phyloP scores from a whole-genome alignment of 2,329 filamentous ascomycete species.

The Fusarium keratoplasticum region DNA sequence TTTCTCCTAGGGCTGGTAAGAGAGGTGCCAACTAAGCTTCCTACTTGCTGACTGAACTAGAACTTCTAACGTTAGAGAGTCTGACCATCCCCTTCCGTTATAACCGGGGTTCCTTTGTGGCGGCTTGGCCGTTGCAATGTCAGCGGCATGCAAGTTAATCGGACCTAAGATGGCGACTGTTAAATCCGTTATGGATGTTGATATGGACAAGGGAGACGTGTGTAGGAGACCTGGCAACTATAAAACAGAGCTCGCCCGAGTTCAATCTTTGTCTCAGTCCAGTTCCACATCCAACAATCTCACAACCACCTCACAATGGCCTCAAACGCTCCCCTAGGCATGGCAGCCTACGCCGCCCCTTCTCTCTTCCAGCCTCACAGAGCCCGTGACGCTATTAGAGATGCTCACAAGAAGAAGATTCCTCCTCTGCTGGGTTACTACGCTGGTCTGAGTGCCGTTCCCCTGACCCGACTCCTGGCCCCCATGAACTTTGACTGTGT shows the following conservation, averaged over 20 bases:
- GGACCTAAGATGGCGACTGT: not conserved
- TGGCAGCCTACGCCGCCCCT: conserved; percentile 56
- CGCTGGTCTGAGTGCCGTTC: conserved; percentile 53
- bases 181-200: not conserved
- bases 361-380: conserved; percentile 61
- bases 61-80: not conserved
- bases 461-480: conserved; percentile 55
- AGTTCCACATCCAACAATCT: not conserved
- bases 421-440: conserved; percentile 57
- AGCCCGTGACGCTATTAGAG: conserved; percentile 57
- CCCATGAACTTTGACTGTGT: conserved; percentile 57
- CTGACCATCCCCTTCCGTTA: not conserved
- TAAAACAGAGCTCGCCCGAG: not conserved
- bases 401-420: conserved; percentile 59
- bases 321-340: conserved; percentile 43
- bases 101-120: not conserved
- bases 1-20: not conserved
- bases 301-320: conserved; percentile 5
- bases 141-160: not conserved
- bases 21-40: not conserved
- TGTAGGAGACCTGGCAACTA: not conserved
- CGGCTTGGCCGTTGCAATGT: not conserved
- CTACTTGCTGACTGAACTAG: not conserved
- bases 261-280: not conserved
- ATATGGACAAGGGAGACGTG: not conserved